Base-by-base conservation (phyloP, 768 basidiomycete genomes). In the Amanita rubescens region DNA sequence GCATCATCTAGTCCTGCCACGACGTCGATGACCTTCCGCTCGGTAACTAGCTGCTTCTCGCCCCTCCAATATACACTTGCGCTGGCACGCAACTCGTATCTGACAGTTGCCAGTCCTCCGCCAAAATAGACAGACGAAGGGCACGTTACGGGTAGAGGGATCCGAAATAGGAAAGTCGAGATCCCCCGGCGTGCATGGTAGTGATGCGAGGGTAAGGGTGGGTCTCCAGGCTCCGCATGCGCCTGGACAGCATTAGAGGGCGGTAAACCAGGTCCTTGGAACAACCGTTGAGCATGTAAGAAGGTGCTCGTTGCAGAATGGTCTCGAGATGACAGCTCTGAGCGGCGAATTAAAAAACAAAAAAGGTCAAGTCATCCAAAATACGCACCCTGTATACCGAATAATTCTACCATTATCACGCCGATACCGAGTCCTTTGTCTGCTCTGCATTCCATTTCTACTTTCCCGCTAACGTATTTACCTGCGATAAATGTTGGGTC, bases 271-370 rank as follows among this genome's bases (percentile, higher is more conserved):
- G 85, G 86, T 2, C 89, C 90, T 67, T 92, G 90, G 62, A 90
- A 93, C 5, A 88, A 63, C 30, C 86, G 76, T 25, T 80, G 75
- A 53, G 74, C 78, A 57, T 87, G 85, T 27, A 90, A 65, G 60
- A 91, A 92, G 0, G 82, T 85, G 24, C 84, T 85, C 0, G 84
- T 87, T 2, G 90, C 90, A 20, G 88, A 84, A 66, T 89, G 85
- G 64, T 89, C 85, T 59, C 86, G 73, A 27, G 87, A 88, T 5
- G 79, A 80, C 10, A 93, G 67, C 63, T 90, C 90, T 92, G 56
- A 42, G 43, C 9, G 19, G 19, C 48, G 15, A 54, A 8, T 43
- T 60, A 39, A 42, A 42, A 63, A 51, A 33, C 49, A 41, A 51
- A 43, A 10, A 52, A 41, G 51, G 22, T 43, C 25, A 19, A 34